Evolutionary conservation across 169 alveolate genomes (phyloP), one percentile per base, ranked within the genome.

Genomic region (Babesia microti): DNA sequence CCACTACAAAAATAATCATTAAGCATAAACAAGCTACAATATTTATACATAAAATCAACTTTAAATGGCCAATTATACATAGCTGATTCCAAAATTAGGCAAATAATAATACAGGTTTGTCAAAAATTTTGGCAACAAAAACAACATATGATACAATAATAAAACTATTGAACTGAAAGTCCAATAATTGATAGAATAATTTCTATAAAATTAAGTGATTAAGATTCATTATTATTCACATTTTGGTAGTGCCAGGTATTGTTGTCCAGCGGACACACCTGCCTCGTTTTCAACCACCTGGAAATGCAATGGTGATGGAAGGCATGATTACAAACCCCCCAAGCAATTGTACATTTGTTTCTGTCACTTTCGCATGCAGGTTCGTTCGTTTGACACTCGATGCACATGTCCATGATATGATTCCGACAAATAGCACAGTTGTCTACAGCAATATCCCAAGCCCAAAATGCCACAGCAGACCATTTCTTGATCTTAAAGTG

Each of bases 261-360:
- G 66, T 89, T 87, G 61, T 91, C 97, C 28, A 95, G 76, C 39
- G 99, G 99, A 58, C 99, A 95, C 26, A 92, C 97, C 33, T 92
- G 91, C 57, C 98, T 83, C 3, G 98, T 92, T 61, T 91, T 91
- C 30, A 93, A 81, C 98, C 98, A 95, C 79, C 96, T 84, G 27
- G 97, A 92, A 43, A 95, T 93, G 67, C 99, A 95, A 78, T 95
- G 99, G 58, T 91, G 88, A 67, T 95, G 99, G 82, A 93, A 95
- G 34, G 98, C 97, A 65, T 95, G 99, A 70, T 94, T 93, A 63
- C 99, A 95, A 19, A 85, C 94, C 19, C 99, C 99, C 98, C 99
- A 95, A n/a, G 98, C 97, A 18, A 95, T 96, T n/a, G 96, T 86
- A 65, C 99, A 95, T 50, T 89, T 97, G 35, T 87, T 91, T 56